A percentile compares a stretch with the other conserved stretches of the same genome.
Evolutionary conservation across 225 moss, liverwort and hornwort genomes (phyloP).

Genomic region (Polytrichum commune): DNA sequence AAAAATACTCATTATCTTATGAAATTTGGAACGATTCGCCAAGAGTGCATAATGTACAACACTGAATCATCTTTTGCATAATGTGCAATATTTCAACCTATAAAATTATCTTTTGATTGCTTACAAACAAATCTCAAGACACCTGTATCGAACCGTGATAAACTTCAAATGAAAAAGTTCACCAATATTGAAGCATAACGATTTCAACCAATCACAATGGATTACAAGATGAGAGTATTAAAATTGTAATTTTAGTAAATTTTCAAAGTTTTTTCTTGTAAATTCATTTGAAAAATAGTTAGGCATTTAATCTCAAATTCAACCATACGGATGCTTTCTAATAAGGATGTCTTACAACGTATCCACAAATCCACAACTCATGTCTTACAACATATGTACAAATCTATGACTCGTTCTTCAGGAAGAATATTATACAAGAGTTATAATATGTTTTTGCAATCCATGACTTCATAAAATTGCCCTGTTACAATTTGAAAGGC

Average conservation of each 20-base stretch:
- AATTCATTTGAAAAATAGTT: slow-evolving; percentile 2
- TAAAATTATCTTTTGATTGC: slow-evolving; percentile 8
- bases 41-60: too few relatives aligned
- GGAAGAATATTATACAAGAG: too few relatives aligned
- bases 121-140: background rate
- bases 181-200: slow-evolving; percentile 7
- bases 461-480: too few relatives aligned
- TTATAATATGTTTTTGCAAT: too few relatives aligned
- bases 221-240: slow-evolving; percentile 3
- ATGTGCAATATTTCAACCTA: background rate
- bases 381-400: too few relatives aligned
- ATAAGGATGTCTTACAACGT: too few relatives aligned
- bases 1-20: too few relatives aligned
- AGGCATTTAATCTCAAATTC: slow-evolving; percentile 7
- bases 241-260: slow-evolving; percentile 2
- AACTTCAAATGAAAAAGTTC: background rate
- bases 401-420: too few relatives aligned
- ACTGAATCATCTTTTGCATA: too few relatives aligned
- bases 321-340: background rate
- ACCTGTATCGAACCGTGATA: background rate
- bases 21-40: too few relatives aligned
- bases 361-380: too few relatives aligned
- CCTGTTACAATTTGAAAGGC: too few relatives aligned
- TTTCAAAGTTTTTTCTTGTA: background rate
- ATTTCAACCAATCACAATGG: slow-evolving; percentile 6